Percentiles rank a stretch among this genome's conserved stretches.
phyloP scores from a whole-genome alignment of 1,284 basidiomycete genomes.

The Pseudozyma sp. region DNA sequence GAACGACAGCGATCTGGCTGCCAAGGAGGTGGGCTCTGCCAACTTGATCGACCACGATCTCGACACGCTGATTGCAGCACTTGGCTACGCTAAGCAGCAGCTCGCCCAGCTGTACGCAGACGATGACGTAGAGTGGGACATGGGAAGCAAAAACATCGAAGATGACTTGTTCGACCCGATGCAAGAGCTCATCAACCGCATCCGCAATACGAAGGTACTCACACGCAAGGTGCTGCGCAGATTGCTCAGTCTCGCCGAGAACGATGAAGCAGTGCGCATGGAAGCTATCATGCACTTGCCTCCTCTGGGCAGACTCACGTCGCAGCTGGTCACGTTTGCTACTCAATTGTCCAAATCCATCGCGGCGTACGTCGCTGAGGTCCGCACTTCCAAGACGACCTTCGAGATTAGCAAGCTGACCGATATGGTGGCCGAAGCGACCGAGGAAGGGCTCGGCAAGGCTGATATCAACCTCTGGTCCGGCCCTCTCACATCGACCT shows the following conservation, averaged over 20 bases:
- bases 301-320: conserved; percentile 52
- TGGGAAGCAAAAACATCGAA: conserved; percentile 45
- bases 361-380: conserved; percentile 45
- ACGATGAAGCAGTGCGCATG: conserved; percentile 60
- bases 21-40: conserved; percentile 64
- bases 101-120: conserved; percentile 54
- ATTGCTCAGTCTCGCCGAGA: conserved; percentile 55
- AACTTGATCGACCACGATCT: conserved; percentile 63
- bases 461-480: conserved; percentile 38
- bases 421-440: conserved; percentile 46
- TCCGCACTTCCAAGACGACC: conserved; percentile 41
- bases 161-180: conserved; percentile 56
- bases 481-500: conserved; percentile 37
- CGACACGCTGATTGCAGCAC: conserved; percentile 64
- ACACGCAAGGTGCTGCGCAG: conserved; percentile 63
- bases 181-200: conserved; percentile 56
- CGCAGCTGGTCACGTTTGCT: conserved; percentile 59
- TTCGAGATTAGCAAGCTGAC: conserved; percentile 45
- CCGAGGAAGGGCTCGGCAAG: conserved; percentile 49
- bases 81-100: conserved; percentile 59
- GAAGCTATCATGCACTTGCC: conserved; percentile 60
- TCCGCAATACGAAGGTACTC: conserved; percentile 59
- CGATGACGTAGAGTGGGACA: conserved; percentile 55
- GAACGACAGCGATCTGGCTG: conserved; percentile 69
- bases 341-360: conserved; percentile 43